Evolutionary conservation across 106 monocot genomes (phyloP), one percentile per base, ranked within the genome.

Genomic region (Ottelia alismoides): DNA sequence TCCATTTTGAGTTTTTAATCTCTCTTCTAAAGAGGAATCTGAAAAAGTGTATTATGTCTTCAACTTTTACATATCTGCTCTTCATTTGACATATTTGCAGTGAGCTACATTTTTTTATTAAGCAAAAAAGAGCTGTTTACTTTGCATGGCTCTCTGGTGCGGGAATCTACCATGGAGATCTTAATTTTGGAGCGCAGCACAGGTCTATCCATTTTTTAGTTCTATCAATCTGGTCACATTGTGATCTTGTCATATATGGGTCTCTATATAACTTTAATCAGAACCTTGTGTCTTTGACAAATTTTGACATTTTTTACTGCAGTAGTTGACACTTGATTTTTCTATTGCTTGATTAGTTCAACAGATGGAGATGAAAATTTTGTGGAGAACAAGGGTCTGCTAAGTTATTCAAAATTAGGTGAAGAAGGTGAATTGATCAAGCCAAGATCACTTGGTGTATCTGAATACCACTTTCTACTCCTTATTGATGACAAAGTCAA

Each of bases 71-170:
- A n/a, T n/a, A n/a, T n/a, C n/a, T n/a, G n/a, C n/a, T n/a, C n/a
- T n/a, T n/a, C n/a, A n/a, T n/a, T n/a, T n/a, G n/a, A n/a, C n/a
- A n/a, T n/a, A n/a, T n/a, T n/a, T n/a, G n/a, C 82, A 98, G 98
- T 76, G 98, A 98, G 72, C 58, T 98, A 43, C 90, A 90, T 67
- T 98, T 85, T 61, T 98, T 85, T 66, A 98, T 98, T 28, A 79
- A 77, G 31, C 98, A 86, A 75, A 85, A 76, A 75, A 85, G 84
- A 64, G 85, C 98, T 22, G 85, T 86, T 28, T 74, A 90, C 75
- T 98, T 98, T 83, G 82, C 81, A 51, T 98, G 98, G 90, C 90
- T 98, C 59, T 98, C 98, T 65, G 98, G 98, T 19, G 78, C 98
- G 60, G 98, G 90, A 64, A 80, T 98, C 48, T 98, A 98, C 68